These are phyloP conservation scores for Casaregolazyma suthepensis DNA, from an alignment of 1,139 yeast genomes.

Conservation along the genomic window DNA sequence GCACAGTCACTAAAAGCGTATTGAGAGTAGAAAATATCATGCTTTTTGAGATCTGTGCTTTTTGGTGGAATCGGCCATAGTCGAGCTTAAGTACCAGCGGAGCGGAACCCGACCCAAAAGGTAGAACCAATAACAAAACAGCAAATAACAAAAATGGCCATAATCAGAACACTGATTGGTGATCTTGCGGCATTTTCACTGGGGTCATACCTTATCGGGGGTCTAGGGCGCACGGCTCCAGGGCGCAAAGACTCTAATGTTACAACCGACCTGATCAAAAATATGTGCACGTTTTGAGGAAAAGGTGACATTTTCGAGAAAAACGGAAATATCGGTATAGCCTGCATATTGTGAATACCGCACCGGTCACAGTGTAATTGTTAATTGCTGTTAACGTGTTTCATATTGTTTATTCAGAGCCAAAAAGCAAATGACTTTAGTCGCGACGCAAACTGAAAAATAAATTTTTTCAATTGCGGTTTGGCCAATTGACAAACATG, in stretches of 20 bases:
- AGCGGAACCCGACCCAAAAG: background rate
- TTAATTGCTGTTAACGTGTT: background rate
- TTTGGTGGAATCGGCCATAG: background rate
- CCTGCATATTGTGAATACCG: background rate
- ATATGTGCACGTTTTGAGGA: background rate
- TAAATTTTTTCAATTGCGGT: background rate
- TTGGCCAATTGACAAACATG: background rate
- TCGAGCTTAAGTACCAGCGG: background rate
- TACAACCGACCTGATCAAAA: background rate
- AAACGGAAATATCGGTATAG: background rate
- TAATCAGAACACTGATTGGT: background rate
- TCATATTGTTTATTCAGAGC: background rate
- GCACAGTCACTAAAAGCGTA: background rate
- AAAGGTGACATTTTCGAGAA: background rate
- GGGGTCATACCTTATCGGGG: background rate
- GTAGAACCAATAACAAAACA: background rate
- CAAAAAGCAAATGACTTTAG: background rate
- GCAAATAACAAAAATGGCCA: background rate
- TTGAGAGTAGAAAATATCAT: background rate
- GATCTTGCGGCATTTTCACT: background rate
- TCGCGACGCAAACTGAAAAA: background rate
- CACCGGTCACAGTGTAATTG: background rate
- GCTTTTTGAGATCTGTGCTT: background rate
- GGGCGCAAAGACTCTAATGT: background rate
- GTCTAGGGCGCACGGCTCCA: background rate